Evolutionary conservation across 2,329 filamentous ascomycete genomes (phyloP).

Genomic region (Paecilomyces variotii): DNA sequence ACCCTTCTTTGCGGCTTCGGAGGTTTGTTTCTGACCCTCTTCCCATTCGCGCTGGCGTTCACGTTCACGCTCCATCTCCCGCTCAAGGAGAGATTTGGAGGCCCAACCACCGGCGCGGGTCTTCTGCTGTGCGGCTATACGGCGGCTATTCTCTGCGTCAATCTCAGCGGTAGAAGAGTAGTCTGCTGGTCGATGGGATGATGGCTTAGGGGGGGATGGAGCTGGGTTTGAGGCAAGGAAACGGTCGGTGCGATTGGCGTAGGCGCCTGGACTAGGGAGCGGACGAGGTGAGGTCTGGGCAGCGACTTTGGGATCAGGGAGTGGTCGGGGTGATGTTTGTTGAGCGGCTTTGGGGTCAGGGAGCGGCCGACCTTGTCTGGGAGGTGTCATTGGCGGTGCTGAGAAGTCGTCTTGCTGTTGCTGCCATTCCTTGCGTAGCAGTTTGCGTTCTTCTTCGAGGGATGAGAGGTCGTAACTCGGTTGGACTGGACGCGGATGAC

Average conservation of each 20-base stretch:
- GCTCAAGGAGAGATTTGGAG: slow-evolving; percentile 55
- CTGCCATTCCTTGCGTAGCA: slow-evolving; percentile 50
- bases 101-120: slow-evolving; percentile 55
- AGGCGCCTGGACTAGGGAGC: slow-evolving; percentile 40
- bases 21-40: slow-evolving; percentile 46
- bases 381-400: slow-evolving; percentile 12
- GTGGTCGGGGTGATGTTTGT: slow-evolving; percentile 10
- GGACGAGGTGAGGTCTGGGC: slow-evolving; percentile 25
- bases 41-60: slow-evolving; percentile 60
- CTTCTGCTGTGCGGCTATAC: slow-evolving; percentile 47
- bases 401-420: slow-evolving; percentile 25
- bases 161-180: slow-evolving; percentile 48
- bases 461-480: slow-evolving; percentile 50
- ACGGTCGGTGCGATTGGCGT: slow-evolving; percentile 44
- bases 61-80: slow-evolving; percentile 60
- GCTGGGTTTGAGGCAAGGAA: slow-evolving; percentile 49
- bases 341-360: slow-evolving; percentile 15
- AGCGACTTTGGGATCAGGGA: slow-evolving; percentile 15
- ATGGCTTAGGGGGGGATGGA: slow-evolving; percentile 32
- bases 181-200: slow-evolving; percentile 36
- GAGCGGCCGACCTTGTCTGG: slow-evolving; percentile 21
- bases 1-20: slow-evolving; percentile 38
- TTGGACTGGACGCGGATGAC: slow-evolving; percentile 25
- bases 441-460: slow-evolving; percentile 52
- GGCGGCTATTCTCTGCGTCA: slow-evolving; percentile 48